These are phyloP conservation scores for Hippophae tibetana DNA, from an alignment of 306 rosid genomes.

Conservation along the genomic window DNA sequence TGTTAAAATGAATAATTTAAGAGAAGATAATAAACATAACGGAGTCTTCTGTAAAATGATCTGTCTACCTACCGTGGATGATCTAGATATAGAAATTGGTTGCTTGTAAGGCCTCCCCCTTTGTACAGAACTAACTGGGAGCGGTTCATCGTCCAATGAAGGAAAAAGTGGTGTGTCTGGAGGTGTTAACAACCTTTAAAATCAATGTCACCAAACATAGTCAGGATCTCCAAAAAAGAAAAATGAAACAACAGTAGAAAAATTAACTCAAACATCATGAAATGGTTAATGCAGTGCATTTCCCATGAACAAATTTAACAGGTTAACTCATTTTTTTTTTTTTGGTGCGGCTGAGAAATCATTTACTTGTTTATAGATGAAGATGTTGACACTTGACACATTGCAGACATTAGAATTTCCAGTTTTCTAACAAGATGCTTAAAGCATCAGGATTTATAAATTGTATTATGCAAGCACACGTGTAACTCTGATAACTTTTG, in stretches of 20 bases:
- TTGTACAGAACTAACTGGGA: constrained; percentile 24
- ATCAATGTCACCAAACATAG: constrained; percentile 17
- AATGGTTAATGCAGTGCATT: not conserved
- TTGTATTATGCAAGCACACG: not conserved
- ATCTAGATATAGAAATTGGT: constrained; percentile 79
- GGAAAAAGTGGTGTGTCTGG: constrained; percentile 86
- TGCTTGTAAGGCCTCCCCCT: constrained; percentile 80
- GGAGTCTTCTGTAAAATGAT: constrained; percentile 12
- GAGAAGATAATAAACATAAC: constrained; percentile 14
- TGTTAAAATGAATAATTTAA: constrained; percentile 3
- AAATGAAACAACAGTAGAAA: not conserved
- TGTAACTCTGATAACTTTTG: not conserved
- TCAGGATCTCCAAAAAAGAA: constrained; percentile 9
- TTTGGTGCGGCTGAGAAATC: too few species aligned
- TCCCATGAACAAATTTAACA: not conserved
- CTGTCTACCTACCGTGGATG: constrained; percentile 54
- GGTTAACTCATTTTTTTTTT: not conserved
- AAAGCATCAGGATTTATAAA: not conserved
- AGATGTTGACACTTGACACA: not conserved
- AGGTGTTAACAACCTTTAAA: constrained; percentile 68
- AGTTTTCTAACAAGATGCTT: not conserved
- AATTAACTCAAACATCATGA: not conserved
- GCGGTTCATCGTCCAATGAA: constrained; percentile 66
- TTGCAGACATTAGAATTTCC: not conserved
- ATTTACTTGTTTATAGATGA: too few species aligned